Base-by-base conservation (phyloP, 75 land plant genomes). In the Picea sitchensis region DNA sequence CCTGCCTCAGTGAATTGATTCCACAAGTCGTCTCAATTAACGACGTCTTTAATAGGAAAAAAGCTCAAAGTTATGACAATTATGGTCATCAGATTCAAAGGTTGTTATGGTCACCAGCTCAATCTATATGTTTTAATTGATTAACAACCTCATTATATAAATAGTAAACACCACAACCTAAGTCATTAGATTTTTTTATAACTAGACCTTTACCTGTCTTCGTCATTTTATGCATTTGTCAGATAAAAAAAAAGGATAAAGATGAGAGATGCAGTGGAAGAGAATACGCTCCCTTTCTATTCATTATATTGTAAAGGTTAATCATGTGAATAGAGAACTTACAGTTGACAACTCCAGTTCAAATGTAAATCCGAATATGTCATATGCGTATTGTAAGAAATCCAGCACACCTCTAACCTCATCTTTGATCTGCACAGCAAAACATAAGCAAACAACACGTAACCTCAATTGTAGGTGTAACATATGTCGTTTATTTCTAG, bases 271-370 rank as follows among this genome's bases (percentile, higher is more conserved):
- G 44, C 23, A 71, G 17, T 11, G n/a, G 21, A 20, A 71, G 13
- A 44, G 0, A 41, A 6, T 44, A 21, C 21, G 26, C 3, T 31
- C 56, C 0, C 12, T 13, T 13, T 34, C 21, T 61, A 13, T 17
- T 20, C 23, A 9, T 63, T n/a, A 20, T 23, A 36, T 44, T 26
- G 32, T 4, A 78, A 3, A 21, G 41, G 31, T 51, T 18, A 13
- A 8, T 75, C 23, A 57, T 3, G 18, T 6, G 2, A 58, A 75
- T 14, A 18, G 8, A 30, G 21, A 30, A 36, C 81, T 41, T 92
- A 98, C 99, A 80, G 99, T 98, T 62, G 99, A 98, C 73, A 98
- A 81, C 85, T 92, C 93, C 61, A 98, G 84, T 32, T 98, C 95
- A 86, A 82, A 98, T 14, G 94, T 95, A 83, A 98, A 98, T 44